A percentile compares a stretch with the other conserved stretches of the same genome.
Conservation (phyloP, 345 rosid genomes). For the Erucastrum elatum region DNA sequence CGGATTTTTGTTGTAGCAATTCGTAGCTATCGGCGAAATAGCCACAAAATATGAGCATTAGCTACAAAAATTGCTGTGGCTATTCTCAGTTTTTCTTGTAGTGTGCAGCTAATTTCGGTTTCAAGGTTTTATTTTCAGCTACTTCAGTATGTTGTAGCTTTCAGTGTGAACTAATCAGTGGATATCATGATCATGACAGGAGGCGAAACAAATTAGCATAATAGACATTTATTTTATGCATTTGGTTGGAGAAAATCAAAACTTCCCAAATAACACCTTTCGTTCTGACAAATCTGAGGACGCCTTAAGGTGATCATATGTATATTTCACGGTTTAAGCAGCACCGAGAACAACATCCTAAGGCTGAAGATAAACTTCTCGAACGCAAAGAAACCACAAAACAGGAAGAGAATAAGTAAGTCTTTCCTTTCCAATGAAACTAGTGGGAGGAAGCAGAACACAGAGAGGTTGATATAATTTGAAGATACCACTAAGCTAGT, state of each 20-base stretch:
- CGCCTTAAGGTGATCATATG: slow-evolving; percentile 41
- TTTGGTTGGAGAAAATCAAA: slow-evolving; percentile 23
- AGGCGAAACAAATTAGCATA: slow-evolving; percentile 56
- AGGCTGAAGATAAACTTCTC: slow-evolving; percentile 21
- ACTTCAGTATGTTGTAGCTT: neutral
- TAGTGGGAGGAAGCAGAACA: neutral
- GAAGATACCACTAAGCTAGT: neutral
- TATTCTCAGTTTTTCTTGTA: no score
- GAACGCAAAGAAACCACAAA: slow-evolving; percentile 21
- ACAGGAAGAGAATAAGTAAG: slow-evolving; percentile 1
- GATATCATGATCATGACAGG: slow-evolving; percentile 49
- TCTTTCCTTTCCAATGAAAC: neutral
- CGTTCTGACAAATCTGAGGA: slow-evolving; percentile 30
- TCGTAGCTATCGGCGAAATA: no score
- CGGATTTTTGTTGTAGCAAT: no score
- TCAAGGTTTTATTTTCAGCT: no score
- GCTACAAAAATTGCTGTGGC: no score
- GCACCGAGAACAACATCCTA: slow-evolving; percentile 15
- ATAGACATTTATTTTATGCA: slow-evolving; percentile 15
- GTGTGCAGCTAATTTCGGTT: no score
- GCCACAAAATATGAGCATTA: no score
- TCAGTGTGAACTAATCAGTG: slow-evolving; percentile 49
- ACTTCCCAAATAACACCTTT: slow-evolving; percentile 37
- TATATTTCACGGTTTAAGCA: slow-evolving; percentile 30
- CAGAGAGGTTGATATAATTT: neutral